Conservation (phyloP, 306 rosid species). For the Medicago arabica region DNA sequence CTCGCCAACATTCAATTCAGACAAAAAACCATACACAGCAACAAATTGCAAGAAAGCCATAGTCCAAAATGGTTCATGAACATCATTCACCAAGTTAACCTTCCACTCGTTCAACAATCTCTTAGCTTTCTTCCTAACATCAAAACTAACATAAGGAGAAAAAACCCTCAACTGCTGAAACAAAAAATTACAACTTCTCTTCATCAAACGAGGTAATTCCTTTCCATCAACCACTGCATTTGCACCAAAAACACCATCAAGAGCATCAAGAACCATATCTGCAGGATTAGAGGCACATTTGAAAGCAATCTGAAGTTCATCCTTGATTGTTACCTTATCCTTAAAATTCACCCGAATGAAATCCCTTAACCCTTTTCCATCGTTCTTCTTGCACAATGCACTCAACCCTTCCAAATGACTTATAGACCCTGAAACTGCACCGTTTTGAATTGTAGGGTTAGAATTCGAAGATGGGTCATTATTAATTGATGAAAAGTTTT, state of each 20-base stretch:
- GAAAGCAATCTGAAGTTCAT: slow-evolving; percentile 60
- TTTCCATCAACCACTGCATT: slow-evolving; percentile 26
- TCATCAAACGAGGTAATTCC: slow-evolving; percentile 42
- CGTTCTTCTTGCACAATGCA: slow-evolving; percentile 61
- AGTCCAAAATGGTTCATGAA: slow-evolving; percentile 50
- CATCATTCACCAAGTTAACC: slow-evolving; percentile 42
- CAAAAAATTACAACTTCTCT: slow-evolving; percentile 56
- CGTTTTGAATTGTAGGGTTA: neutral
- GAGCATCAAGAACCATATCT: slow-evolving; percentile 58
- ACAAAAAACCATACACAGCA: slow-evolving; percentile 57
- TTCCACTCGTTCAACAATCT: slow-evolving; percentile 62
- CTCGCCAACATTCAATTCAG: slow-evolving; percentile 55
- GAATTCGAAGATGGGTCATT: slow-evolving; percentile 43
- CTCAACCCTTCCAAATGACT: slow-evolving; percentile 41
- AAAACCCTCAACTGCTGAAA: slow-evolving; percentile 61
- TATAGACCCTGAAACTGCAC: neutral
- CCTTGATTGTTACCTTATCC: slow-evolving; percentile 44
- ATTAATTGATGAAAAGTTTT: slow-evolving; percentile 1
- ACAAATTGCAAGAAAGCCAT: slow-evolving; percentile 72
- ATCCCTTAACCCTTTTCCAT: slow-evolving; percentile 66
- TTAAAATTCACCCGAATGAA: slow-evolving; percentile 48
- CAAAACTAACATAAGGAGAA: slow-evolving; percentile 43
- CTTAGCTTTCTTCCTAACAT: slow-evolving; percentile 57
- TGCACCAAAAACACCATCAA: slow-evolving; percentile 58
- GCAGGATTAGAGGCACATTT: slow-evolving; percentile 61